Percentiles rank a stretch among this genome's conserved stretches.
Evolutionary conservation across 2,329 filamentous ascomycete genomes (phyloP).

Genomic region (Nothopassalora personata): DNA sequence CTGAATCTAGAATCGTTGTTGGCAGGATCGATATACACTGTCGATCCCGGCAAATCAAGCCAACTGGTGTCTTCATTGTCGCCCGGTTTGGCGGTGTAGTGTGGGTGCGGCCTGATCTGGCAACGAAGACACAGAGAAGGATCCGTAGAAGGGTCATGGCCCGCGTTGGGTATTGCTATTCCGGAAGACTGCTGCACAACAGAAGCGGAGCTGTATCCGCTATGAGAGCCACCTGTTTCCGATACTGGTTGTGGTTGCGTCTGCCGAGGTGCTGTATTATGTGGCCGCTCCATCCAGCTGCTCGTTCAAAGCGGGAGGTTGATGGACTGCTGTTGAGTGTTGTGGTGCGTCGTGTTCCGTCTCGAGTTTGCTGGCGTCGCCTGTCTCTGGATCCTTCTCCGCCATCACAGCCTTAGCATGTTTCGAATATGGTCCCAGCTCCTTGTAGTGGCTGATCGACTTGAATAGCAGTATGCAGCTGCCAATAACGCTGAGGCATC

Average conservation of each 20-base stretch:
- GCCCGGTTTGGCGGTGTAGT: too few relatives aligned
- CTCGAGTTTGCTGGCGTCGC: not conserved
- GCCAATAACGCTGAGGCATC: conserved; percentile 45
- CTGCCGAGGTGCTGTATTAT: not conserved
- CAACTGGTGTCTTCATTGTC: not conserved
- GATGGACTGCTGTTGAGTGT: not conserved
- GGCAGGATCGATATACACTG: not conserved
- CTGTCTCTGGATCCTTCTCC: not conserved
- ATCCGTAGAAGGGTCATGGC: too few relatives aligned
- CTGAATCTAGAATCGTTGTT: not conserved
- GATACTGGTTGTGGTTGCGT: not conserved
- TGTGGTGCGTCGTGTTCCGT: not conserved
- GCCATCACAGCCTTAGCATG: conserved; percentile 26
- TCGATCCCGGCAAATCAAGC: not conserved
- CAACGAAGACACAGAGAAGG: too few relatives aligned
- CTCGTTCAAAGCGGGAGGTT: not conserved
- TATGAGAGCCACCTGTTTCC: not conserved
- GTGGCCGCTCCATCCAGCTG: not conserved
- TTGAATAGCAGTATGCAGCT: conserved; percentile 38
- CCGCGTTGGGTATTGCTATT: too few relatives aligned
- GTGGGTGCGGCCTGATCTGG: too few relatives aligned
- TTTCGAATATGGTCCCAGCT: conserved; percentile 36
- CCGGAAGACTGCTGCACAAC: too few relatives aligned
- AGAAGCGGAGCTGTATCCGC: not conserved
- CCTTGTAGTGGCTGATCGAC: conserved; percentile 36